These are phyloP conservation scores for Scolecobasidium constrictum DNA, from an alignment of 2,329 filamentous ascomycete species.

Conservation along the genomic window DNA sequence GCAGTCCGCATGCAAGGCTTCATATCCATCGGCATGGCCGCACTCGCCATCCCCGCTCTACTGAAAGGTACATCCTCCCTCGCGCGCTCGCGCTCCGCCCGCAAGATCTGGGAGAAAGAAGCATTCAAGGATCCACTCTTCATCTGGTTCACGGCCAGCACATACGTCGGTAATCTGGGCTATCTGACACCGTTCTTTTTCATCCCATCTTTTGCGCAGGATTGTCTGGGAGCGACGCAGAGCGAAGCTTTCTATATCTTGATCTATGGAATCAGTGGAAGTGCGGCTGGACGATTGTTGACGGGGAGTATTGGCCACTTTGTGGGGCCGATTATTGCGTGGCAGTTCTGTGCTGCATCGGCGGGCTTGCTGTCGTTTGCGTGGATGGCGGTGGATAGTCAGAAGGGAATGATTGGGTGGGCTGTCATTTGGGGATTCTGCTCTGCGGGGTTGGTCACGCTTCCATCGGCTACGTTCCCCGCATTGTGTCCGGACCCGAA, in stretches of 20 bases:
- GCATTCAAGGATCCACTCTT: background rate
- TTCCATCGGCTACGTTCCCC: conserved; percentile 41
- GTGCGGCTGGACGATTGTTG: conserved; percentile 45
- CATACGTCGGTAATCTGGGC: background rate
- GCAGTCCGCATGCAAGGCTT: background rate
- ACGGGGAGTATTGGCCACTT: conserved; percentile 49
- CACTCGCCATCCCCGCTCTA: background rate
- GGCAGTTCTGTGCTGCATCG: conserved; percentile 38
- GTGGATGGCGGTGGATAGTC: conserved; percentile 48
- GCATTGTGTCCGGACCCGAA: conserved; percentile 36
- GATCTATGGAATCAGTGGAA: conserved; percentile 53
- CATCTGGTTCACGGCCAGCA: background rate
- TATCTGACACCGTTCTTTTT: background rate
- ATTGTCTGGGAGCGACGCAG: background rate
- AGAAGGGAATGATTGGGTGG: conserved; percentile 49
- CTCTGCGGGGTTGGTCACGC: conserved; percentile 50
- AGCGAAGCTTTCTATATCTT: conserved; percentile 44
- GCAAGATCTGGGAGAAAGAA: background rate
- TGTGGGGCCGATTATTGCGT: conserved; percentile 50
- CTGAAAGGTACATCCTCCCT: background rate
- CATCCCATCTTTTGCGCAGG: conserved; percentile 2
- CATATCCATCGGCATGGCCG: conserved; percentile 1
- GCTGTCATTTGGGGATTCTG: conserved; percentile 52
- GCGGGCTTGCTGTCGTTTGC: conserved; percentile 35
- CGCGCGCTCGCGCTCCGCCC: background rate